Evolutionary conservation across 768 basidiomycete genomes (phyloP).

Genomic region (Pseudohyphozyma bogoriensis): DNA sequence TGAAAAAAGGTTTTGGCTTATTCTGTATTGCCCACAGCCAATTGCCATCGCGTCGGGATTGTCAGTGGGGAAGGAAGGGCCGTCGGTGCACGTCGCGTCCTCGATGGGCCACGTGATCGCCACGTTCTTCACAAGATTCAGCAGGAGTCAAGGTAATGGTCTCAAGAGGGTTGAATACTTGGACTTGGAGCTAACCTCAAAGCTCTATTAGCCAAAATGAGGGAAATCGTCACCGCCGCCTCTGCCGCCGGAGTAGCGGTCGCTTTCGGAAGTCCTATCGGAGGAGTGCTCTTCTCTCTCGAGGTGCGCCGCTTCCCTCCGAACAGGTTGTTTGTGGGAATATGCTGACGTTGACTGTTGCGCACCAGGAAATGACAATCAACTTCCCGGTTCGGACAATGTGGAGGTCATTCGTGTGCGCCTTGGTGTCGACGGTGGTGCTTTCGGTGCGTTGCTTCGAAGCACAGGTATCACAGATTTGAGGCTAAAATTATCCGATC

Average conservation of each 20-base stretch:
- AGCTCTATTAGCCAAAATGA: conserved; percentile 50
- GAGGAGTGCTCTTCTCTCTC: conserved; percentile 93
- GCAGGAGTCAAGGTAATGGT: conserved; percentile 70
- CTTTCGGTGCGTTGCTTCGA: conserved; percentile 58
- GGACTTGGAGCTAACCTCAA: conserved; percentile 31
- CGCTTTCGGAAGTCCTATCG: conserved; percentile 95
- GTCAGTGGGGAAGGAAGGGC: conserved; percentile 96
- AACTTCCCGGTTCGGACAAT: conserved; percentile 94
- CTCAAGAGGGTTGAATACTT: conserved; percentile 3
- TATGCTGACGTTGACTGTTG: background rate
- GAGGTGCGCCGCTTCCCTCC: conserved; percentile 51
- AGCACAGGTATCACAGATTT: background rate
- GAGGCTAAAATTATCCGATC: background rate
- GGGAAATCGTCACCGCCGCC: conserved; percentile 86
- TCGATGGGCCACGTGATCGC: conserved; percentile 87
- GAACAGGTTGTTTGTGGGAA: too few relatives aligned
- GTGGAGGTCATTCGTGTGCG: conserved; percentile 98
- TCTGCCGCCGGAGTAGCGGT: conserved; percentile 98
- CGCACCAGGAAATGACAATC: conserved; percentile 89
- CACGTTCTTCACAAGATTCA: conserved; percentile 66
- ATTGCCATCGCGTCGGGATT: conserved; percentile 92
- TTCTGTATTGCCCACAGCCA: conserved; percentile 49
- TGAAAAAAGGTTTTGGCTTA: background rate
- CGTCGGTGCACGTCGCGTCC: conserved; percentile 93
- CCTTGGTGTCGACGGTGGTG: conserved; percentile 90